A percentile compares a stretch with the other conserved stretches of the same genome.
phyloP scores from a whole-genome alignment of 2,329 filamentous ascomycete species.

The Nigrospora osmanthi region DNA sequence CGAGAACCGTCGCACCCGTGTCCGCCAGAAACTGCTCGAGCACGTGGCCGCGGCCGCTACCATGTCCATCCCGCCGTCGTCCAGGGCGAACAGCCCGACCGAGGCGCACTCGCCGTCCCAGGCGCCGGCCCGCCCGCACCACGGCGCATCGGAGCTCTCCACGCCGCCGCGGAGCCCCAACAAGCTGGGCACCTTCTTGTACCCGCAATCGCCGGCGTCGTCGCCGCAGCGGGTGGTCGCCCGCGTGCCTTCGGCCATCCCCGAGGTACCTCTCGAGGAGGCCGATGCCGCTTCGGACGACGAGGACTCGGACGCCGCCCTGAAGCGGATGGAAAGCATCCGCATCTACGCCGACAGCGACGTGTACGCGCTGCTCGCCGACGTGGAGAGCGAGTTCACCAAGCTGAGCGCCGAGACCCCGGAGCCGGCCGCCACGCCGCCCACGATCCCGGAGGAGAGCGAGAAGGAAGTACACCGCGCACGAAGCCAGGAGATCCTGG shows the following conservation, averaged over 20 bases:
- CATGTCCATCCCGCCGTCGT: slow-evolving; percentile 27
- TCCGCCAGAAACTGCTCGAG: slow-evolving; percentile 74
- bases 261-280: slow-evolving; percentile 41
- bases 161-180: slow-evolving; percentile 54
- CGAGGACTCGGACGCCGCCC: slow-evolving; percentile 15
- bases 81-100: slow-evolving; percentile 22
- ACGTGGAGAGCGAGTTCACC: slow-evolving; percentile 56
- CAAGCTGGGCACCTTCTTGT: slow-evolving; percentile 27
- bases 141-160: slow-evolving; percentile 33
- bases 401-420: slow-evolving; percentile 25
- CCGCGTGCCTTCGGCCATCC: slow-evolving; percentile 47
- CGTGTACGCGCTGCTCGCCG: slow-evolving; percentile 57
- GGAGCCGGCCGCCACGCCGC: background rate
- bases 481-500: slow-evolving; percentile 42
- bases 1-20: slow-evolving; percentile 66
- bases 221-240: slow-evolving; percentile 44
- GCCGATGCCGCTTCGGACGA: slow-evolving; percentile 18
- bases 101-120: slow-evolving; percentile 35
- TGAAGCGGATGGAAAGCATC: slow-evolving; percentile 49
- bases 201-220: slow-evolving; percentile 28
- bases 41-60: slow-evolving; percentile 68
- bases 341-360: slow-evolving; percentile 61
- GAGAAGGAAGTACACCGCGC: slow-evolving; percentile 36
- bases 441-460: slow-evolving; percentile 22
- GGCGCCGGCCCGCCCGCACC: slow-evolving; percentile 29